Evolutionary conservation across 176 grass and related monocot species (phyloP).

Genomic region (Avena insularis): DNA sequence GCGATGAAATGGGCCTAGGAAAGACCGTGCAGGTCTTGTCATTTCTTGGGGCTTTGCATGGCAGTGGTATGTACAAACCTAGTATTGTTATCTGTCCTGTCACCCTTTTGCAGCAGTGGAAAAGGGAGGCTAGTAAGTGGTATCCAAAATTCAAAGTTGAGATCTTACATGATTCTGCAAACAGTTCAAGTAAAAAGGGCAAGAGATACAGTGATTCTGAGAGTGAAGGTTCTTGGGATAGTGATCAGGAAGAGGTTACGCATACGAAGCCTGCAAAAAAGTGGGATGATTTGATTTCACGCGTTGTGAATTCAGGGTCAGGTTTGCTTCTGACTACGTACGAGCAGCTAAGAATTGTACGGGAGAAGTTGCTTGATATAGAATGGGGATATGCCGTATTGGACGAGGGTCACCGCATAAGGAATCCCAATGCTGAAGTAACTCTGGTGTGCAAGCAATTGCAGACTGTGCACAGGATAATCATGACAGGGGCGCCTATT

Average conservation of each 20-base stretch:
- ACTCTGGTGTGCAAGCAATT: constrained; percentile 92
- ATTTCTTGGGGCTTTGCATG: constrained; percentile 89
- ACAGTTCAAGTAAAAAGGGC: constrained; percentile 52
- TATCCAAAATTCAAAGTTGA: constrained; percentile 88
- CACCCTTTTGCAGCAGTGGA: constrained; percentile 88
- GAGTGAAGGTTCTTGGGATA: constrained; percentile 67
- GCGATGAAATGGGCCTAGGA: constrained; percentile 98
- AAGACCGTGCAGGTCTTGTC: constrained; percentile 88
- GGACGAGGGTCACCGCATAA: constrained; percentile 93
- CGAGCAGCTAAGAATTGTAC: constrained; percentile 77
- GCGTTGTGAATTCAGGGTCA: constrained; percentile 71
- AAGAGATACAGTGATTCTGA: constrained; percentile 68
- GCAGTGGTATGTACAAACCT: constrained; percentile 83
- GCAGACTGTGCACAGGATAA: constrained; percentile 88
- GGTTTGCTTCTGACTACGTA: constrained; percentile 93
- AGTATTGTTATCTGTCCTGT: constrained; percentile 86
- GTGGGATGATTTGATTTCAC: constrained; percentile 88
- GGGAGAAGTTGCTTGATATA: constrained; percentile 80
- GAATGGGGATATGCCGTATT: constrained; percentile 93
- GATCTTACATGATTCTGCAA: constrained; percentile 87
- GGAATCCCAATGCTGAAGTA: constrained; percentile 96
- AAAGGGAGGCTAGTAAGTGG: constrained; percentile 79
- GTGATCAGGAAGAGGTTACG: constrained; percentile 54
- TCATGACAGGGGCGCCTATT: constrained; percentile 97
- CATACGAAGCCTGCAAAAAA: constrained; percentile 59